These are phyloP conservation scores for Cyberlindnera misumaiensis DNA, from an alignment of 805 yeast species.

Conservation along the genomic window DNA sequence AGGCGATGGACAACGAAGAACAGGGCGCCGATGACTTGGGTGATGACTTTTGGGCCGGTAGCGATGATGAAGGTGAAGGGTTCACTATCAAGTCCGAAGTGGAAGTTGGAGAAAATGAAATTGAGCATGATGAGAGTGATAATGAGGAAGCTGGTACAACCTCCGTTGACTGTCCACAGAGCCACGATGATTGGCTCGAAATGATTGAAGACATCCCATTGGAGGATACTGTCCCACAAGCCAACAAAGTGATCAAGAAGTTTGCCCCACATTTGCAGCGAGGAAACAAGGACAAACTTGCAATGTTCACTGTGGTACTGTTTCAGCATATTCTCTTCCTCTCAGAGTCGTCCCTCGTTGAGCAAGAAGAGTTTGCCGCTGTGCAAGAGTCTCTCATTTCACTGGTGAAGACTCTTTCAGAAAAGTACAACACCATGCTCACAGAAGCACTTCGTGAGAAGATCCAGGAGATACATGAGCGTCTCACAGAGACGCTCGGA, in stretches of 20 bases:
- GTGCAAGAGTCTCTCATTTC: conserved; percentile 38
- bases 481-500: conserved; percentile 30
- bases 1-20: conserved; percentile 45
- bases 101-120: conserved; percentile 20
- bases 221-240: conserved; percentile 37
- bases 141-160: conserved; percentile 5
- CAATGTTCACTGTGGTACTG: conserved; percentile 53
- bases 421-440: conserved; percentile 55
- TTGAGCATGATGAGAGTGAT: conserved; percentile 22
- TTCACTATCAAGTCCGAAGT: conserved; percentile 33
- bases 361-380: conserved; percentile 29
- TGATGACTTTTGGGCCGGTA: conserved; percentile 63
- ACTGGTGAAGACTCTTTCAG: conserved; percentile 51
- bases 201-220: conserved; percentile 29
- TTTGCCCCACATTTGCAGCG: conserved; percentile 73
- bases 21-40: conserved; percentile 60
- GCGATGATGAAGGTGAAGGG: conserved; percentile 39
- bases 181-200: conserved; percentile 35
- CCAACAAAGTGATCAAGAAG: conserved; percentile 48
- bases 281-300: conserved; percentile 76
- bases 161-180: conserved; percentile 38
- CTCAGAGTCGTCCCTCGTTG: conserved; percentile 31
- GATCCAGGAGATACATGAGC: conserved; percentile 46
- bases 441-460: conserved; percentile 56
- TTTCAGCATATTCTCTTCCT: conserved; percentile 54